A percentile compares a stretch with the other conserved stretches of the same genome.
phyloP scores from a whole-genome alignment of 371 early-diverging fungal species.

The Lichtheimia hyalospora region DNA sequence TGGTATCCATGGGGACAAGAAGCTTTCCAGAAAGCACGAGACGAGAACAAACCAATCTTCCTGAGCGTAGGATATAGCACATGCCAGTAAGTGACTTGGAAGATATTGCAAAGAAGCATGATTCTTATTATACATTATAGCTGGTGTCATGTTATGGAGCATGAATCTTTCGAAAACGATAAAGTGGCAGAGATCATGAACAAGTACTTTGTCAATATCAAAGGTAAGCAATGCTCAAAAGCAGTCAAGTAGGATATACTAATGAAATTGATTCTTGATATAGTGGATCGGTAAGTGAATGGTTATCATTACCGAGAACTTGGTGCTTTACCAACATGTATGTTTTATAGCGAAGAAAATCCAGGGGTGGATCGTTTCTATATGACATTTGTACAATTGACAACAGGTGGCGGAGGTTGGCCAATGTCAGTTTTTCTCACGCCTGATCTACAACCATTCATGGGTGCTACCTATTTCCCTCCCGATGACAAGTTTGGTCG shows the following conservation, averaged over 20 bases:
- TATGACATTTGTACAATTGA: slow-evolving; percentile 55
- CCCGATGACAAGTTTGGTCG: slow-evolving; percentile 52
- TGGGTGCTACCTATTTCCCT: slow-evolving; percentile 71
- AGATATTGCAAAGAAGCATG: background rate
- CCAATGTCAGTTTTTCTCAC: slow-evolving; percentile 66
- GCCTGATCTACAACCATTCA: slow-evolving; percentile 65
- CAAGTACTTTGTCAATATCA: slow-evolving; percentile 56
- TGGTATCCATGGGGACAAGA: slow-evolving; percentile 77
- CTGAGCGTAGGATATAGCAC: slow-evolving; percentile 70
- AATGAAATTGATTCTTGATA: background rate
- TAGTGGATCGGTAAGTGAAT: slow-evolving; percentile 35
- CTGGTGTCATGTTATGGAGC: slow-evolving; percentile 76
- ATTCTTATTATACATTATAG: slow-evolving; percentile 11
- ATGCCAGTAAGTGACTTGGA: slow-evolving; percentile 51
- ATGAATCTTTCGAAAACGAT: slow-evolving; percentile 66
- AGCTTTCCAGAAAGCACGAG: slow-evolving; percentile 55
- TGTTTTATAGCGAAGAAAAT: slow-evolving; percentile 55
- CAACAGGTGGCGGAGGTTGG: slow-evolving; percentile 67
- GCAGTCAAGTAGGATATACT: background rate
- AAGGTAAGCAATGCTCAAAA: slow-evolving; percentile 33
- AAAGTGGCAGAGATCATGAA: slow-evolving; percentile 61
- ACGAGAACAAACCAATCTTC: slow-evolving; percentile 63
- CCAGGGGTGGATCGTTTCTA: slow-evolving; percentile 71
- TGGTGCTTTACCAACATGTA: background rate
- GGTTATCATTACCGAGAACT: background rate